A percentile compares a stretch with the other conserved stretches of the same genome.
Evolutionary conservation across 2,329 filamentous ascomycete species (phyloP).

Genomic region (Calcarisporium arbuscula): DNA sequence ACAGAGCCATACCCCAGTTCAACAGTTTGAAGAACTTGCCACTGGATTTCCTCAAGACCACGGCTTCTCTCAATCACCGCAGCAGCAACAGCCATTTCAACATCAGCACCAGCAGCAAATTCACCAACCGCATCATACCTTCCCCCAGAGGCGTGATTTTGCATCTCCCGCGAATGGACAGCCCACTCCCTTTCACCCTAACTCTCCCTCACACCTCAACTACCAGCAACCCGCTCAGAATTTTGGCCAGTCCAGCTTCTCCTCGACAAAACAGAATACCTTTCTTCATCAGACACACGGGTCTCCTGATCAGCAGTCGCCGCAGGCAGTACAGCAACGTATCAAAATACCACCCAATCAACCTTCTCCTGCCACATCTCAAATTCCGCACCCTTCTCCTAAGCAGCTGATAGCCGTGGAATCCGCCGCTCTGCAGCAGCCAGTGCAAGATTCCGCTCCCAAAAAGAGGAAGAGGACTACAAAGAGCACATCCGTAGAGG

Average conservation of each 20-base stretch:
- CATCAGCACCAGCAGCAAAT: conserved; percentile 20
- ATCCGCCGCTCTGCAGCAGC: conserved; percentile 13
- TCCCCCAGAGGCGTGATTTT: conserved; percentile 16
- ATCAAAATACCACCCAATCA: conserved; percentile 4
- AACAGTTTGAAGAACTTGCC: conserved; percentile 23
- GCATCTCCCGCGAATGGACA: conserved; percentile 20
- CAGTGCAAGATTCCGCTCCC: conserved; percentile 19
- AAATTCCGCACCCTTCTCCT: conserved; percentile 14
- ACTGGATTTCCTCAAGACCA: conserved; percentile 19
- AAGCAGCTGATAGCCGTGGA: conserved; percentile 17
- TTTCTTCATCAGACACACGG: conserved; percentile 7
- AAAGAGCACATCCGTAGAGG: conserved; percentile 22
- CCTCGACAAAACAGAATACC: conserved; percentile 14
- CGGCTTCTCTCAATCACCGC: conserved; percentile 19
- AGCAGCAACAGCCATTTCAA: conserved; percentile 17
- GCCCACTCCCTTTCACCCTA: conserved; percentile 12
- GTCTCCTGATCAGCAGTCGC: conserved; percentile 2
- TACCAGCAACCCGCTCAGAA: conserved; percentile 11
- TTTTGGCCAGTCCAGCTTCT: conserved; percentile 9
- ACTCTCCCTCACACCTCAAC: conserved; percentile 5
- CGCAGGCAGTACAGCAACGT: conserved; percentile 10
- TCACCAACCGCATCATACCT: conserved; percentile 21
- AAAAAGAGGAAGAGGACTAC: conserved; percentile 33
- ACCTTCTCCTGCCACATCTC: neutral
- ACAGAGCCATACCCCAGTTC: conserved; percentile 27